Conservation (phyloP, 1,284 basidiomycete species). For the Puccinia sorghi region DNA sequence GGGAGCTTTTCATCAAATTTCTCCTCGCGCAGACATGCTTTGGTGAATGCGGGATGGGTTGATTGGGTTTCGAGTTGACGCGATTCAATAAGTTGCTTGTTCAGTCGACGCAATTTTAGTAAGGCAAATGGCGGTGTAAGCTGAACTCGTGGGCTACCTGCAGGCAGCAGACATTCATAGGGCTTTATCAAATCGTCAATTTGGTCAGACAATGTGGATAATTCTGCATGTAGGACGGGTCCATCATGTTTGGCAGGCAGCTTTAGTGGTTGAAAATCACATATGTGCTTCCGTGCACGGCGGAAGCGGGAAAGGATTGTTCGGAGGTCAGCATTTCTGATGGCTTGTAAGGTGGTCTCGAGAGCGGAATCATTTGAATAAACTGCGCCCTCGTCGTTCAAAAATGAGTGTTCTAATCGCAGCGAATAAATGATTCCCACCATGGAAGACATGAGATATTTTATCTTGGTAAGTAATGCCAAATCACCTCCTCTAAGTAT, state of each 20-base stretch:
- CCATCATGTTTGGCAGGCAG: conserved; percentile 14
- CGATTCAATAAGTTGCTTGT: background rate
- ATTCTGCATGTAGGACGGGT: conserved; percentile 1
- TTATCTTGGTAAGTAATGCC: conserved; percentile 76
- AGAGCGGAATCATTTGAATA: conserved; percentile 23
- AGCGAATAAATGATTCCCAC: conserved; percentile 85
- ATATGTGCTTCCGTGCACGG: conserved; percentile 34
- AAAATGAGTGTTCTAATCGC: conserved; percentile 89
- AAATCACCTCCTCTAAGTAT: conserved; percentile 85
- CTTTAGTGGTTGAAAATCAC: conserved; percentile 1
- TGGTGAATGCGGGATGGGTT: background rate
- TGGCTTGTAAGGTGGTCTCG: background rate
- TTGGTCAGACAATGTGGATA: conserved; percentile 48
- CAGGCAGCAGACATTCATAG: conserved; percentile 80
- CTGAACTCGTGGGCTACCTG: conserved; percentile 81
- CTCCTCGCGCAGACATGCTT: conserved; percentile 3
- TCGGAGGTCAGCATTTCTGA: conserved; percentile 19
- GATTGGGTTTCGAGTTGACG: conserved; percentile 8
- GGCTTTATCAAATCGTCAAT: conserved; percentile 69
- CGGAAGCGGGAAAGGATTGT: conserved; percentile 39
- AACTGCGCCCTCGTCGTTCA: conserved; percentile 72
- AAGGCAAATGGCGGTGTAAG: conserved; percentile 88
- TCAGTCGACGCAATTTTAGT: conserved; percentile 39
- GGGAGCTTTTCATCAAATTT: conserved; percentile 17
- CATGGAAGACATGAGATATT: conserved; percentile 87